phyloP scores from a whole-genome alignment of 2,329 filamentous ascomycete species.

The Penicillium sp. region DNA sequence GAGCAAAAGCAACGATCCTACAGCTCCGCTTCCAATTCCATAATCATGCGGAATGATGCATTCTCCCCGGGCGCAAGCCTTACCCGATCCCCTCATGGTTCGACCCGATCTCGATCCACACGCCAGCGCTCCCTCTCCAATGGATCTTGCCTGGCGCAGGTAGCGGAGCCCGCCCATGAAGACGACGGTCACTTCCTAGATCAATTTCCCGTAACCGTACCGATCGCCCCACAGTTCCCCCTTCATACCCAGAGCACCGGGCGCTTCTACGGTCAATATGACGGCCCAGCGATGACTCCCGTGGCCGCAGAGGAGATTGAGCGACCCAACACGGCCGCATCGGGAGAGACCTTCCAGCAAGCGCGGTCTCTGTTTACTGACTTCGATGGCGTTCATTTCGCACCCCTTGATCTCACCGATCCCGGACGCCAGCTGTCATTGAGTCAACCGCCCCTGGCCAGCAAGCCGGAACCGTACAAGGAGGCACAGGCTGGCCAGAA shows the following conservation, averaged over 20 bases:
- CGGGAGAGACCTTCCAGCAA: constrained; percentile 49
- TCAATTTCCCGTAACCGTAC: constrained; percentile 7
- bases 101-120: constrained; percentile 44
- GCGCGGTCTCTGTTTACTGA: constrained; percentile 46
- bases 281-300: constrained; percentile 2
- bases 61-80: constrained; percentile 41
- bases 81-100: constrained; percentile 39
- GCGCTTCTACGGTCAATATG: constrained; percentile 19
- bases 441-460: constrained; percentile 41
- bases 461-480: constrained; percentile 38
- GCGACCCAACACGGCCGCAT: constrained; percentile 42
- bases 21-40: constrained; percentile 45
- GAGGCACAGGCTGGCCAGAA: constrained; percentile 61
- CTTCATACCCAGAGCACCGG: constrained; percentile 12
- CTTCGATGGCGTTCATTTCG: constrained; percentile 52
- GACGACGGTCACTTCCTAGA: constrained; percentile 25
- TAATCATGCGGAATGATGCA: constrained; percentile 41
- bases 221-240: constrained; percentile 12
- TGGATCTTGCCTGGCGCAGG: constrained; percentile 37
- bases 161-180: constrained; percentile 43
- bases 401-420: constrained; percentile 23
- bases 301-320: constrained; percentile 20
- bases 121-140: constrained; percentile 38
- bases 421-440: constrained; percentile 38
- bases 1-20: constrained; percentile 46